phyloP scores from a whole-genome alignment of 257 asterid genomes.

The Capsicum pubescens region DNA sequence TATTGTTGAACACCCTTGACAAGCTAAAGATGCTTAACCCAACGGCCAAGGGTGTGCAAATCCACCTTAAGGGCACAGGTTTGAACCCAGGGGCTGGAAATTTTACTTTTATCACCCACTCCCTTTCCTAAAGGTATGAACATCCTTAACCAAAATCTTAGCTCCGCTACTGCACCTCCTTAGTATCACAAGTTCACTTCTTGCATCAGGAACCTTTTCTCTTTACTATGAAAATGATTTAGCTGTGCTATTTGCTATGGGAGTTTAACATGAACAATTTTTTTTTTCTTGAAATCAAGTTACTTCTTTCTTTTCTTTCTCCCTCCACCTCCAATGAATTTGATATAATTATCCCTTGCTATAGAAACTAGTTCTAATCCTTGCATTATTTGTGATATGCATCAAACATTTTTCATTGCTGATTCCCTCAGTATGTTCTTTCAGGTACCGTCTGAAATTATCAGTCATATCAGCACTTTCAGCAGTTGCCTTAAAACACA shows the following conservation, averaged over 20 bases:
- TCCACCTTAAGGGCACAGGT: no score
- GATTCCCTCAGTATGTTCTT: background rate
- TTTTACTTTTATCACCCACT: no score
- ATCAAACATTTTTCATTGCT: background rate
- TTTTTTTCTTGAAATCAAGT: background rate
- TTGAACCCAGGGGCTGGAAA: no score
- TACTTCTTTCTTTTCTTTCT: background rate
- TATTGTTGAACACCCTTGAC: no score
- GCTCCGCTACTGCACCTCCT: background rate
- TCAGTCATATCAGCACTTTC: conserved; percentile 68
- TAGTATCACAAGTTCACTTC: background rate
- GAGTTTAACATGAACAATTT: background rate
- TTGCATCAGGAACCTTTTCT: conserved; percentile 1
- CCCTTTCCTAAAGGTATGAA: no score
- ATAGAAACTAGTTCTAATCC: conserved; percentile 13
- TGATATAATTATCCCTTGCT: background rate
- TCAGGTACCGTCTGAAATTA: conserved; percentile 70
- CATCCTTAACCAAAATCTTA: no score
- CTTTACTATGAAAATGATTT: background rate
- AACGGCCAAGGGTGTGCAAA: no score
- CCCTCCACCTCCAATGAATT: background rate
- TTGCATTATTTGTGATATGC: background rate
- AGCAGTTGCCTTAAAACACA: conserved; percentile 56
- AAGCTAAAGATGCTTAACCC: no score
- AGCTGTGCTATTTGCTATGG: conserved; percentile 4